Percentiles rank a stretch among this genome's conserved stretches.
These are phyloP conservation scores for Solanum ossicruentum DNA, from an alignment of 257 asterid species.

Conservation along the genomic window DNA sequence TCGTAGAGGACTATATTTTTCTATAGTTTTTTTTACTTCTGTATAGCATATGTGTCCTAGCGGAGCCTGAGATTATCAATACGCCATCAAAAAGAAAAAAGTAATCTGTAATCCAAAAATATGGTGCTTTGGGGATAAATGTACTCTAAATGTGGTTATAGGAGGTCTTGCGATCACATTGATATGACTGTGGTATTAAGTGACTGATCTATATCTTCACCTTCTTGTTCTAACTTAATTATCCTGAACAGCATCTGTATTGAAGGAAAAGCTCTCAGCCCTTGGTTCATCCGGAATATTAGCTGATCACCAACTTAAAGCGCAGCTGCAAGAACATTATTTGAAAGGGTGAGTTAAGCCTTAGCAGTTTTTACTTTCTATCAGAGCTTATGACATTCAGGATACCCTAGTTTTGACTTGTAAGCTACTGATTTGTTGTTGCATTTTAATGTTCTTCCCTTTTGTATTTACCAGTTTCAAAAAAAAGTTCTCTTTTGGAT, in stretches of 20 bases:
- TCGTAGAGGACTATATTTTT: neutral
- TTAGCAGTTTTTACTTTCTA: neutral
- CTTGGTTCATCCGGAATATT: conserved; percentile 98
- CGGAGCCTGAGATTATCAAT: neutral
- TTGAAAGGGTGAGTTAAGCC: conserved; percentile 70
- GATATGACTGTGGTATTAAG: neutral
- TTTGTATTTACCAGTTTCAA: neutral
- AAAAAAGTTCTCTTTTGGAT: neutral
- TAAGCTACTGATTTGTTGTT: neutral
- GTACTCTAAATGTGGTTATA: neutral
- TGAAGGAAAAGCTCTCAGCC: conserved; percentile 93
- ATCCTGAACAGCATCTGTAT: conserved; percentile 63
- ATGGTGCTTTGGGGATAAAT: neutral
- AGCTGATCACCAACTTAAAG: conserved; percentile 99
- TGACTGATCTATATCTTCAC: neutral
- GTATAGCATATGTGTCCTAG: neutral
- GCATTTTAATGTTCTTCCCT: neutral
- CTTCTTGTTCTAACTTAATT: conserved; percentile 9
- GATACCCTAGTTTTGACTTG: neutral
- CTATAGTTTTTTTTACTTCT: neutral
- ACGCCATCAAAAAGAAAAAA: neutral
- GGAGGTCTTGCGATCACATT: neutral
- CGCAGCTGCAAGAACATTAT: conserved; percentile 93
- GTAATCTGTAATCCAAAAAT: neutral
- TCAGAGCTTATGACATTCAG: neutral